Percentiles rank a stretch among this genome's conserved stretches.
Evolutionary conservation across 305 asterid species (phyloP).

Genomic region (Fraxinus albicans): DNA sequence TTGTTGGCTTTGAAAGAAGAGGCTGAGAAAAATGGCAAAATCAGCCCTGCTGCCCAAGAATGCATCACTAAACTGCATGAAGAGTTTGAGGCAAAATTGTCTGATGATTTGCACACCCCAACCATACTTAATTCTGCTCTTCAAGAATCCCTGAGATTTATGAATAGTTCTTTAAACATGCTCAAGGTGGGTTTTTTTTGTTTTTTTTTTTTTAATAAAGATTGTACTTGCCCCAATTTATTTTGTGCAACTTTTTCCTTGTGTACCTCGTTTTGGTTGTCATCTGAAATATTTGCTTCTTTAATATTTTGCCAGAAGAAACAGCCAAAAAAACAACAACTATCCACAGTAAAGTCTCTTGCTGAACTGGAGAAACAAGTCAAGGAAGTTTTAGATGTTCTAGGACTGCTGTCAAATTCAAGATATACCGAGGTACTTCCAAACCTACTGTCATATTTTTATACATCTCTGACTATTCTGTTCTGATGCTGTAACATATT

Average conservation of each 20-base stretch:
- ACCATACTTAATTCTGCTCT: constrained; percentile 57
- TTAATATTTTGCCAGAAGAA: constrained; percentile 46
- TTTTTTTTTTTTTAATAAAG: neutral
- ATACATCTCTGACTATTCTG: constrained; percentile 1
- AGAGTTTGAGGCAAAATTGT: constrained; percentile 61
- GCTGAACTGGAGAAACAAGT: constrained; percentile 54
- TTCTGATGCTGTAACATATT: neutral
- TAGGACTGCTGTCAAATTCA: constrained; percentile 64
- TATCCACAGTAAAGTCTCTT: constrained; percentile 44
- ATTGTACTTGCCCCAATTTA: neutral
- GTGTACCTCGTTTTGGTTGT: neutral
- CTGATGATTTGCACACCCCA: constrained; percentile 86
- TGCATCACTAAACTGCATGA: constrained; percentile 54
- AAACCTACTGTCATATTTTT: neutral
- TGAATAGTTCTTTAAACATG: constrained; percentile 46
- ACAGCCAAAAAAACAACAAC: constrained; percentile 50
- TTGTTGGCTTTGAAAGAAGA: constrained; percentile 37
- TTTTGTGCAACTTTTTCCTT: neutral
- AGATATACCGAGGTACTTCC: constrained; percentile 62
- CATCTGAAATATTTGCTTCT: neutral
- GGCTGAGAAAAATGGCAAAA: constrained; percentile 32
- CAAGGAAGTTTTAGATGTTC: constrained; percentile 49
- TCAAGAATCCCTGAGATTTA: constrained; percentile 54
- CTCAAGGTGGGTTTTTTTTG: constrained; percentile 51
- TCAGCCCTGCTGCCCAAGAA: constrained; percentile 46